These are phyloP conservation scores for Sporothrix pseudoabietina DNA, from an alignment of 2,329 filamentous ascomycete genomes.

Conservation along the genomic window DNA sequence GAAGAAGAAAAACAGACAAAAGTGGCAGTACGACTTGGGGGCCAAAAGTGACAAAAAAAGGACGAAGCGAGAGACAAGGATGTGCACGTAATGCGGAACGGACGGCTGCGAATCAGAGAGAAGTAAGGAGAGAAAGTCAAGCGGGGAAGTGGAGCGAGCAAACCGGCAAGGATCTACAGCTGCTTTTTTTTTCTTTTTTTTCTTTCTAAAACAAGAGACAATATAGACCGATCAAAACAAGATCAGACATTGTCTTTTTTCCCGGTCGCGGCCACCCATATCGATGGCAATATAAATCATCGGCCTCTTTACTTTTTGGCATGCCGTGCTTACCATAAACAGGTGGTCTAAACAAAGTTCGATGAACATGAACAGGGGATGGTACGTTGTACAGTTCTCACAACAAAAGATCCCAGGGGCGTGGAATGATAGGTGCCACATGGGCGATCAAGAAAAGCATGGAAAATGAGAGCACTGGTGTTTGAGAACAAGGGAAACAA, in stretches of 20 bases:
- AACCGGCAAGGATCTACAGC: neutral
- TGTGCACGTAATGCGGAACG: neutral
- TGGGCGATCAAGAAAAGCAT: neutral
- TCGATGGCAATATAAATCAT: neutral
- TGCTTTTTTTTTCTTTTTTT: neutral
- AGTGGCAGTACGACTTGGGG: neutral
- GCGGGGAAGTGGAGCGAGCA: neutral
- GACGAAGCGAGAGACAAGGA: neutral
- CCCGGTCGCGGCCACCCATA: neutral
- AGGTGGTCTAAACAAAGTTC: neutral
- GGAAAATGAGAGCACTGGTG: neutral
- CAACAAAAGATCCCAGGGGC: neutral
- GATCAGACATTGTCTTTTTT: slow-evolving; percentile 1
- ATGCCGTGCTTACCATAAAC: neutral
- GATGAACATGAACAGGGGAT: neutral
- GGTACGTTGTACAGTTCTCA: neutral
- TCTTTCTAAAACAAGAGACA: neutral
- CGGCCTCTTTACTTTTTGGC: neutral
- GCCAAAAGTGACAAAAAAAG: neutral
- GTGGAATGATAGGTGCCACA: neutral
- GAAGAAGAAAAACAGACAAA: neutral
- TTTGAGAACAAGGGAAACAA: neutral
- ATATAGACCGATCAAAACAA: neutral
- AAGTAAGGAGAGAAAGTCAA: neutral
- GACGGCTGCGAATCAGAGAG: neutral